Base-by-base conservation (phyloP, 1,284 basidiomycete species). In the Trichosporon inkin region DNA sequence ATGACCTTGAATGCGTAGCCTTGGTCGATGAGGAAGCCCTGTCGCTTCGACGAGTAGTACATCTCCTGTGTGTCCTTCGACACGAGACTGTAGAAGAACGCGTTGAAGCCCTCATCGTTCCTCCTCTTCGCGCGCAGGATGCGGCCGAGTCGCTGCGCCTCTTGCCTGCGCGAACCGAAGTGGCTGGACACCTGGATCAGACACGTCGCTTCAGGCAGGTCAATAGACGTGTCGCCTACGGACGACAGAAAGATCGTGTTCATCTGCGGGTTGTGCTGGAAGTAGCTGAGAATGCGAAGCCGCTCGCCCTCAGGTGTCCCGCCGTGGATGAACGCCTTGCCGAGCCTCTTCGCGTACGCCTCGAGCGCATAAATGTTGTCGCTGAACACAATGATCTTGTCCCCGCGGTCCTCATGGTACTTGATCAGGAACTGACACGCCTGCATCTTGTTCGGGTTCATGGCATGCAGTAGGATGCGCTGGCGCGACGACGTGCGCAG, bases 401-500 rank as follows among this genome's bases (percentile, higher is more conserved):
- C 96, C 10, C 96, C 96, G 67, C 96, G 84, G 64, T 88, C 88
- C 80, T 99, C 96, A 77, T 99, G 96, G 71, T 95, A 99, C 72
- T 95, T 91, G 81, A 99, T 99, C 62, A 99, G 81, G 80, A 97
- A 99, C 74, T 99, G 96, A 75, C 93, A 97, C 5, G 95, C 94
- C 78, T 99, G 96, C 77, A 99, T 97, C 81, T 99, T 99, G 76
- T 90, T 92, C 20, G 96, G 96, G 74, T 99, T 99, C 96, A 99
- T 99, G 82, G 93, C 98, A 76, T 98, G 98, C 13, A 99, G 83
- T 34, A 99, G 83, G 85, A 96, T 97, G 67, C 91, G 87, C 77
- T 96, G 96, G 60, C 96, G 84, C 38, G 89, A 89, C 7, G 68
- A 61, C 52, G 74, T 75, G 64, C 91, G 85, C 63, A 99, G 83